Evolutionary conservation across 768 basidiomycete genomes (phyloP).

Genomic region (Agrocybe praecox): DNA sequence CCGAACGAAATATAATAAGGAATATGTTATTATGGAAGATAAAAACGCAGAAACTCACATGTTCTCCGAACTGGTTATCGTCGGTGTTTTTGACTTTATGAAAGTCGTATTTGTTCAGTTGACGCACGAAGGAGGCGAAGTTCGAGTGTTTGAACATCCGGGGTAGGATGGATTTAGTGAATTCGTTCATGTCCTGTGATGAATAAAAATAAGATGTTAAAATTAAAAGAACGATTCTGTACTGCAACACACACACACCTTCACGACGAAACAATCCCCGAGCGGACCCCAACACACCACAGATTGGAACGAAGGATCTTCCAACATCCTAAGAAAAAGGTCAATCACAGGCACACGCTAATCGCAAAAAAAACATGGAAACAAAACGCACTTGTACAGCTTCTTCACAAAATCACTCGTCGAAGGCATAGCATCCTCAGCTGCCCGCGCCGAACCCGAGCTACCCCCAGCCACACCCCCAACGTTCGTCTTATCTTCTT

Average conservation of each 20-base stretch:
- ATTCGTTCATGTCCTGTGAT: constrained; percentile 86
- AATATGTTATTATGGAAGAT: too few species aligned
- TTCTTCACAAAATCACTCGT: constrained; percentile 95
- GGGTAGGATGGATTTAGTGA: constrained; percentile 88
- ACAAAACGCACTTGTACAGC: constrained; percentile 73
- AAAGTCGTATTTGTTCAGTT: constrained; percentile 96
- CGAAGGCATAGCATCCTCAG: constrained; percentile 81
- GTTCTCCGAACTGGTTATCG: constrained; percentile 69
- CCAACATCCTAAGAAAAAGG: constrained; percentile 72
- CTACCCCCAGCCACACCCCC: not conserved
- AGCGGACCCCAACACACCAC: constrained; percentile 84
- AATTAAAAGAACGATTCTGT: not conserved
- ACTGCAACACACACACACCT: constrained; percentile 41
- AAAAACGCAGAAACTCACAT: constrained; percentile 42
- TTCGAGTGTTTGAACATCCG: constrained; percentile 96
- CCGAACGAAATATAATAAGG: too few species aligned
- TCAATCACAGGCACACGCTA: not conserved
- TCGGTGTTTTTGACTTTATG: constrained; percentile 95
- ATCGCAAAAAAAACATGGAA: not conserved
- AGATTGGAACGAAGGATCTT: constrained; percentile 70
- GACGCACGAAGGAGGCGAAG: constrained; percentile 90
- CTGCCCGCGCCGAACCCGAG: constrained; percentile 4
- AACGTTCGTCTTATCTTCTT: constrained; percentile 8
- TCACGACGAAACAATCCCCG: constrained; percentile 91
- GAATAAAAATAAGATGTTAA: not conserved